These are phyloP conservation scores for Calonectria hawksworthii DNA, from an alignment of 2,329 filamentous ascomycete species.

Conservation along the genomic window DNA sequence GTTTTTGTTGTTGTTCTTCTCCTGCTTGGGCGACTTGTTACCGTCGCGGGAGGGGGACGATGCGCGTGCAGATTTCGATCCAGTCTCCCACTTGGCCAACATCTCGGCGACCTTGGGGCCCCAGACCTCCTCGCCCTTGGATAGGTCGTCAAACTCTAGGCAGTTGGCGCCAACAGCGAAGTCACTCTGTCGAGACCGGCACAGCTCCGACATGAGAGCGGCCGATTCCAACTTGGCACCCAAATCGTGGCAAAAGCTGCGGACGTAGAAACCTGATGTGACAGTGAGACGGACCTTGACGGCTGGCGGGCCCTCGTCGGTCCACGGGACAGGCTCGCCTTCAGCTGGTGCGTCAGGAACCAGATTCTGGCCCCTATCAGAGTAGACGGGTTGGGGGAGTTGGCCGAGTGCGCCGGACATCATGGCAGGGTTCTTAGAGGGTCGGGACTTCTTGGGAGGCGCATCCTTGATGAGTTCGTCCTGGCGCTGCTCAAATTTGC, in stretches of 20 bases:
- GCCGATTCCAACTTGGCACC: slow-evolving; percentile 85
- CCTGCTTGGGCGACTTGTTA: slow-evolving; percentile 41
- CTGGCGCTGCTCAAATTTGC: slow-evolving; percentile 69
- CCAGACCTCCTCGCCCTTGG: slow-evolving; percentile 85
- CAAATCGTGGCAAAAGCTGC: slow-evolving; percentile 92
- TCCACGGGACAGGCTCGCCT: slow-evolving; percentile 68
- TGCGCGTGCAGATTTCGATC: slow-evolving; percentile 42
- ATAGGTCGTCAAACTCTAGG: slow-evolving; percentile 83
- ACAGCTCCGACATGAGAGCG: slow-evolving; percentile 87
- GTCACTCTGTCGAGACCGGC: slow-evolving; percentile 84
- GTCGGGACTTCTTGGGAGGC: slow-evolving; percentile 52
- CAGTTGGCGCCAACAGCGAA: slow-evolving; percentile 82
- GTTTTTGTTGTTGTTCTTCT: slow-evolving; percentile 31
- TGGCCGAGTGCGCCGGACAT: slow-evolving; percentile 72
- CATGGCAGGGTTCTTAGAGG: slow-evolving; percentile 55
- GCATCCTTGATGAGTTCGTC: slow-evolving; percentile 69
- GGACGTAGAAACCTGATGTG: slow-evolving; percentile 96
- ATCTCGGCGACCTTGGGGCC: slow-evolving; percentile 75
- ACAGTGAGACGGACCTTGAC: slow-evolving; percentile 91
- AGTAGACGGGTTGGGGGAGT: slow-evolving; percentile 59
- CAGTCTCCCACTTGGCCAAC: slow-evolving; percentile 59
- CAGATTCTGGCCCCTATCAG: slow-evolving; percentile 64
- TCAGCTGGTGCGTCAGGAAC: slow-evolving; percentile 63
- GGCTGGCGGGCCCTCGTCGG: slow-evolving; percentile 78
- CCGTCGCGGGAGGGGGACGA: slow-evolving; percentile 34